Base-by-base conservation (phyloP, 306 rosid genomes). In the Abrus pulchellus region DNA sequence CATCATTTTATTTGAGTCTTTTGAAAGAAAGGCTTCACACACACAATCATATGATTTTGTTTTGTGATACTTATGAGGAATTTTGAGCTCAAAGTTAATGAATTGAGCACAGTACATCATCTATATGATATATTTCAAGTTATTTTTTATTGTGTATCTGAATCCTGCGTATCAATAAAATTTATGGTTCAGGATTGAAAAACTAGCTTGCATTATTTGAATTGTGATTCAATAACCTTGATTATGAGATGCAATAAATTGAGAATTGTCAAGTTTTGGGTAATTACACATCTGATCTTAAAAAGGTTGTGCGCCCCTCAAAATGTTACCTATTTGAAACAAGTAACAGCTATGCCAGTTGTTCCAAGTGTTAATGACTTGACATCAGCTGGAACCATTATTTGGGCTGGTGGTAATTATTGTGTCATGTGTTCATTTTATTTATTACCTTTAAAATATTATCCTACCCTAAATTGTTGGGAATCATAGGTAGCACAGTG, bases 251-350 rank as follows among this genome's bases (percentile, higher is more conserved):
- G 1, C 43, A 60, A 32, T 27, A 61, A 32, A 3, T 61, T 61
- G 20, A 63, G 29, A 63, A 63, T 63, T 63, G 38, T 32, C 47
- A 13, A 63, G 47, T 63, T 63, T 33, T 34, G 47, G 68, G 29
- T 32, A 63, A 36, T 13, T 63, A 36, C 48, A 34, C 12, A 30
- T 11, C 28, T 61, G 27, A 61, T 11, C 13, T 60, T 9, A 62
- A 63, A 34, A 63, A 28, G 48, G 30, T 0, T 48, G 28, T 34
- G 13, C 49, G 47, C 7, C 7, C 27, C 75, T 69, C 45, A 30
- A 13, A 49, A 30, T n/a, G 36, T n/a, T 49, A 32, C 29, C 30
- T 49, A 12, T 69, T 69, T 5, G 45, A 68, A 29, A 30, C 57
- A 68, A 68, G 43, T 47, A 44, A 28, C 29, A 45, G 14, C 45